Evolutionary conservation across 208 protist species (phyloP), one percentile per base, ranked within the genome.

Genomic region (Phytomonas sp.): DNA sequence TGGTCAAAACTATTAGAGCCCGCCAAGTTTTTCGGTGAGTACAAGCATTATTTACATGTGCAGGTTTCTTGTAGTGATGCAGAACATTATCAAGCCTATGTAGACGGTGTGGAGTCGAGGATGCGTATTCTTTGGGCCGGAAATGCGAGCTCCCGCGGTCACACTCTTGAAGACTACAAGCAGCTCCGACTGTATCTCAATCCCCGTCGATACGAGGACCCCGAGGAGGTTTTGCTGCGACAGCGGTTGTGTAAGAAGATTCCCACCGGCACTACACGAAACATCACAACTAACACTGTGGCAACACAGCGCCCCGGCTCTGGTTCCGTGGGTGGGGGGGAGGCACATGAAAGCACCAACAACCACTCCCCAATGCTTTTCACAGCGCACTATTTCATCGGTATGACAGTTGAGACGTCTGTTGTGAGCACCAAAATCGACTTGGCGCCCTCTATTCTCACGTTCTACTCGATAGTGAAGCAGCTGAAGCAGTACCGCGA

Each of bases 1-100:
- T 95, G 89, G 91, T 92, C 82, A 13, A 80, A 78, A 64, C 76
- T 97, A 26, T 76, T 93, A 15, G 85, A 95, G 73, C 87, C 84
- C 51, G 78, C 75, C 7, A 75, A 80, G 0, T 96, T 97, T 73
- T 94, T 97, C 68, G 87, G 81, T 20, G 68, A 82, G 62, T 95
- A 90, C 73, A 79, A 80, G 73, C 81, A 89, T 80, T 97, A 96
- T 72, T 40, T 97, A 31, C 88, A 94, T 69, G 71, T 97, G 2
- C 79, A 84, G 61, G 79, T 96, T 4, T 67, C 83, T 8, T 93
- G 88, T 76, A 86, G 67, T 23, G 86, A 96, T 62, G 62, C 85
- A 29, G 84, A 92, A 69, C 65, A 77, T 13, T 96, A 95, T 71
- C 80, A 91, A 60, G 86, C 84, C 30, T 96, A 95, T 77, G 81